These are phyloP conservation scores for Colletotrichum sp. DNA, from an alignment of 2,329 filamentous ascomycete species.

Conservation along the genomic window DNA sequence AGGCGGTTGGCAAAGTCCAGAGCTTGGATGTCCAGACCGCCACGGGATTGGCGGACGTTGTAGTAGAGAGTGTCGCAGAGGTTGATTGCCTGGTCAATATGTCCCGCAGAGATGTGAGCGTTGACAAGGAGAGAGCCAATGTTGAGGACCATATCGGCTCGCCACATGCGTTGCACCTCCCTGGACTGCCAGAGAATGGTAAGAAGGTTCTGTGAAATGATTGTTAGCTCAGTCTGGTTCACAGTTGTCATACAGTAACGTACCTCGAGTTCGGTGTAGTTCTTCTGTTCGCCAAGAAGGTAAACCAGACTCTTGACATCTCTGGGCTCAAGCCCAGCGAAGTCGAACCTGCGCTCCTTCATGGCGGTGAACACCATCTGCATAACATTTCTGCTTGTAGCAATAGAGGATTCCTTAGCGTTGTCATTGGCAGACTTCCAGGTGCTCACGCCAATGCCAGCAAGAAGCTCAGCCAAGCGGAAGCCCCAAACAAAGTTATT, in stretches of 20 bases:
- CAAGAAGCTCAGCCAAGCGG: constrained; percentile 48
- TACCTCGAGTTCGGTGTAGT: constrained; percentile 49
- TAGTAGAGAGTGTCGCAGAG: constrained; percentile 37
- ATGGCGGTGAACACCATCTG: constrained; percentile 43
- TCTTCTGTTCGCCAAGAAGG: constrained; percentile 51
- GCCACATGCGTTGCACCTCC: constrained; percentile 37
- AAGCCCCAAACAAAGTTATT: constrained; percentile 47
- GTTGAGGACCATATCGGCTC: constrained; percentile 29
- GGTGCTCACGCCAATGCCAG: constrained; percentile 39
- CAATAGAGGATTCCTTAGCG: constrained; percentile 29
- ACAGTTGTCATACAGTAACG: neutral
- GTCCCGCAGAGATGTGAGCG: constrained; percentile 30
- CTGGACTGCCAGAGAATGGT: constrained; percentile 36
- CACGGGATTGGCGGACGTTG: constrained; percentile 36
- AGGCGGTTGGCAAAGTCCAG: constrained; percentile 33
- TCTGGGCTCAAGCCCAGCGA: constrained; percentile 45
- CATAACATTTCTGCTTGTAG: constrained; percentile 3
- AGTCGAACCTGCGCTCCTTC: constrained; percentile 45
- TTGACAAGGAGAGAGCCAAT: constrained; percentile 36
- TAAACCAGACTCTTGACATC: constrained; percentile 50
- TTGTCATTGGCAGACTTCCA: constrained; percentile 30
- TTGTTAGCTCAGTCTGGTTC: neutral
- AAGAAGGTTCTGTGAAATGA: constrained; percentile 24
- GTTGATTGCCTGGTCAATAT: constrained; percentile 31
- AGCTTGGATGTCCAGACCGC: constrained; percentile 31